Conservation (phyloP, 2,329 filamentous ascomycete genomes). For the Fusarium metavorans region DNA sequence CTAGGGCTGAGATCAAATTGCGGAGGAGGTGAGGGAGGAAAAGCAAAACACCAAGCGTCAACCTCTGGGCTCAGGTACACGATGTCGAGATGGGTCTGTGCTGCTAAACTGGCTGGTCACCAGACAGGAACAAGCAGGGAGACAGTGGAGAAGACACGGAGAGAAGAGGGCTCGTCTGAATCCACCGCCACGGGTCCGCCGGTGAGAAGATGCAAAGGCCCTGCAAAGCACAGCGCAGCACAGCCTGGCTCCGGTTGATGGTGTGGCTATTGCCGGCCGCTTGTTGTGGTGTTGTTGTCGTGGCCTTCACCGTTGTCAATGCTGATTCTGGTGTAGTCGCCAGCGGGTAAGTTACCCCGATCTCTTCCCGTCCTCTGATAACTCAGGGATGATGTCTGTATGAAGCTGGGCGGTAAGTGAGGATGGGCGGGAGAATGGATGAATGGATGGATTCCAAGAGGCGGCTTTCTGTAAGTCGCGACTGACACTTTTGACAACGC, state of each 20-base stretch:
- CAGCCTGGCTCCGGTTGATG: neutral
- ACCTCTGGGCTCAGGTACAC: conserved; percentile 14
- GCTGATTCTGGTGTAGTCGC: neutral
- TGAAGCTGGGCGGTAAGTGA: neutral
- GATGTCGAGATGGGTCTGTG: conserved; percentile 28
- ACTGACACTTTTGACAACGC: conserved; percentile 5
- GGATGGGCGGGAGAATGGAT: neutral
- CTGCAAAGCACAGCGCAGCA: neutral
- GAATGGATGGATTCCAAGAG: neutral
- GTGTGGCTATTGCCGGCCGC: conserved; percentile 11
- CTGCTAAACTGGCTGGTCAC: conserved; percentile 29
- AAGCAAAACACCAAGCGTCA: conserved; percentile 22
- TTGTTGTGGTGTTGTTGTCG: neutral
- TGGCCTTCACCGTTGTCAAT: neutral
- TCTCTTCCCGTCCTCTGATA: neutral
- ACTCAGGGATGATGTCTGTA: neutral
- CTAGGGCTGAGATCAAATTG: conserved; percentile 38
- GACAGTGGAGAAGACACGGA: conserved; percentile 22
- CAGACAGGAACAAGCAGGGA: conserved; percentile 32
- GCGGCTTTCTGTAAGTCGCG: conserved; percentile 2
- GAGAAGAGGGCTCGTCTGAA: conserved; percentile 17
- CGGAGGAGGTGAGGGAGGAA: conserved; percentile 21
- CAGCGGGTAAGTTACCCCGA: neutral
- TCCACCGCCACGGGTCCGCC: conserved; percentile 31
- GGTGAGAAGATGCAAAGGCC: conserved; percentile 1